Conservation (phyloP, 2,329 filamentous ascomycete genomes). For the Clonostachys rosea region DNA sequence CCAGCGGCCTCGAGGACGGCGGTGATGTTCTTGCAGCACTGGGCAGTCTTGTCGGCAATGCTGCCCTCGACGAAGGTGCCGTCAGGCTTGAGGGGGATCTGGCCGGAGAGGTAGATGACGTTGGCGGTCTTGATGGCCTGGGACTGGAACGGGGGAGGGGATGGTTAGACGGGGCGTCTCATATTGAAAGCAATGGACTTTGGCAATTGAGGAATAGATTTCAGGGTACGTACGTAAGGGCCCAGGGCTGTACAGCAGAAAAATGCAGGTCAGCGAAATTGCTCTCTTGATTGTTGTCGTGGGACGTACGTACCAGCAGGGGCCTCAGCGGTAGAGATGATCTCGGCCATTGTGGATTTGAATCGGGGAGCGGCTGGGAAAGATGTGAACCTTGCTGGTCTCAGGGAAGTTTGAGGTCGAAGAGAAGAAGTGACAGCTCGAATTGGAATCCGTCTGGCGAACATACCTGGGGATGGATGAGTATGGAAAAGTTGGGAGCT, state of each 20-base stretch:
- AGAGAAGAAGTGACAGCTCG: background rate
- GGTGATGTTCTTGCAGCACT: slow-evolving; percentile 71
- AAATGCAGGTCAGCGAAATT: background rate
- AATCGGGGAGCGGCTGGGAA: slow-evolving; percentile 16
- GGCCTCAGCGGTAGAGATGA: slow-evolving; percentile 55
- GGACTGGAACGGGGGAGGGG: slow-evolving; percentile 34
- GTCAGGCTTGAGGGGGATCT: slow-evolving; percentile 64
- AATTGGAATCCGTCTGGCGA: background rate
- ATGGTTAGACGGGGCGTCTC: slow-evolving; percentile 4
- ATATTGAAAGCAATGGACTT: background rate
- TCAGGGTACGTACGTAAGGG: slow-evolving; percentile 49
- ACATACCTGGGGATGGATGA: background rate
- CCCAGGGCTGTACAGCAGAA: slow-evolving; percentile 43
- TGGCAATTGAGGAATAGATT: background rate
- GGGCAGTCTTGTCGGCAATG: slow-evolving; percentile 59
- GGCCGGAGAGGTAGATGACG: slow-evolving; percentile 64
- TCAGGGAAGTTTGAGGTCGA: background rate
- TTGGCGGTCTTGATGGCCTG: slow-evolving; percentile 63
- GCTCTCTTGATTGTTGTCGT: background rate
- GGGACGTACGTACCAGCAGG: slow-evolving; percentile 43
- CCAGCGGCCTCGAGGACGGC: slow-evolving; percentile 80
- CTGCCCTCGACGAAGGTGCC: slow-evolving; percentile 53
- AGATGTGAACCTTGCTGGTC: slow-evolving; percentile 17
- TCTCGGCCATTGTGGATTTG: slow-evolving; percentile 38
- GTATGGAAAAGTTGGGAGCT: no score